Base-by-base conservation (phyloP, 1,284 basidiomycete genomes). In the Microbotryum saponariae region DNA sequence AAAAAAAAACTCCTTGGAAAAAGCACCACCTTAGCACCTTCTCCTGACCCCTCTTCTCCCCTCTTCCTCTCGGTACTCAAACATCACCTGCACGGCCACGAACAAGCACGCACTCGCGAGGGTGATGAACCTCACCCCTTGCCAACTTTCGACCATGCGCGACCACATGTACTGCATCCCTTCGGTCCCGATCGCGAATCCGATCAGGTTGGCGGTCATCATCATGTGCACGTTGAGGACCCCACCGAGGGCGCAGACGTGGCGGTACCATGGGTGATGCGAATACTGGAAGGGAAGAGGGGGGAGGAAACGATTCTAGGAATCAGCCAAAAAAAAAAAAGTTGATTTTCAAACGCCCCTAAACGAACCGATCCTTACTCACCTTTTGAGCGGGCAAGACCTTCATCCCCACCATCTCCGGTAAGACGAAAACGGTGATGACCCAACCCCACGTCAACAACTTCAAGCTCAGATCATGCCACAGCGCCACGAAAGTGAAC, bases 381-480 rank as follows among this genome's bases (percentile, higher is more conserved):
- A 71, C 71, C 56, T 67, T 66, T 2, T 54, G 25, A 29, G 58
- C 56, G 1, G 70, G 65, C 3, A 73, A 42, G 20, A 67, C 9
- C 25, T 33, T 82, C 23, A 79, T 77, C 1, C 84, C 87, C 3
- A 83, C 62, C 21, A 96, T 73, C 75, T 98, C 94, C 0, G 94
- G 94, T 1, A 93, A 68, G 61, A 99, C 85, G 75, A 99, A 97
- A 49, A 96, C 72, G 69, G 85, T 89, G 59, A 96, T 82, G 12
- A 97, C 84, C 94, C 94, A 98, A 1, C 94, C 94, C 96, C 96
- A 99, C 0, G 90, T 85, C 0, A 99, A 80, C 7, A 98, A 80
- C 53, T 82, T 82, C 75, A 96, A 86, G 0, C 87, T 88, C 0
- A 98, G 79, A 74, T 97, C 94, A 73, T 98, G 94, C 96, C 96